Conservation (phyloP, 1,284 basidiomycete genomes). For the Amylostereum chailletii region DNA sequence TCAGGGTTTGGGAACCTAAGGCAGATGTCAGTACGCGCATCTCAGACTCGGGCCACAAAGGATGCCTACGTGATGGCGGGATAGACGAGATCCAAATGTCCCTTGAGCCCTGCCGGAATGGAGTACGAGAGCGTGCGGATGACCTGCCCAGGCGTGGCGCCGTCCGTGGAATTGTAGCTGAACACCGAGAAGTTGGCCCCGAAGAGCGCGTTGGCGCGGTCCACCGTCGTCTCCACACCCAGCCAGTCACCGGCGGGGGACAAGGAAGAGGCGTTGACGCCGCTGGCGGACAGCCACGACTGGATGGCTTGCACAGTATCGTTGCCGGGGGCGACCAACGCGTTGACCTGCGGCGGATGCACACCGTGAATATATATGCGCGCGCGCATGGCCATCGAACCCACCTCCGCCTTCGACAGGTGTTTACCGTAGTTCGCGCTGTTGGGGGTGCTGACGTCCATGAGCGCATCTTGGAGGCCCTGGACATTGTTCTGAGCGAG, state of each 20-base stretch:
- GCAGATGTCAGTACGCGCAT: slow-evolving; percentile 3
- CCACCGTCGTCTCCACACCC: slow-evolving; percentile 26
- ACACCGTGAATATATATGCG: neutral
- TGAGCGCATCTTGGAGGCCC: slow-evolving; percentile 20
- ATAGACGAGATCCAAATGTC: slow-evolving; percentile 30
- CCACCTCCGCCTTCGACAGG: slow-evolving; percentile 21
- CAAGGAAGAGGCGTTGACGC: slow-evolving; percentile 20
- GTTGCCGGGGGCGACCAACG: slow-evolving; percentile 25
- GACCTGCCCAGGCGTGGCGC: slow-evolving; percentile 15
- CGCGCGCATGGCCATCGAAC: slow-evolving; percentile 7
- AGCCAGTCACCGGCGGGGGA: slow-evolving; percentile 34
- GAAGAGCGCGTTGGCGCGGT: slow-evolving; percentile 29
- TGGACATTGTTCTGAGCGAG: slow-evolving; percentile 17
- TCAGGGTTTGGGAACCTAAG: neutral
- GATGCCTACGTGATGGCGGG: slow-evolving; percentile 26
- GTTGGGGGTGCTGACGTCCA: slow-evolving; percentile 22
- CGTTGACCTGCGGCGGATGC: slow-evolving; percentile 19
- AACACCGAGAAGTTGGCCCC: slow-evolving; percentile 31
- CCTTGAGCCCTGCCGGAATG: slow-evolving; percentile 26
- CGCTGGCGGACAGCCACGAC: slow-evolving; percentile 28
- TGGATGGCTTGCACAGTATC: slow-evolving; percentile 27
- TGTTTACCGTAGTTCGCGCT: slow-evolving; percentile 23
- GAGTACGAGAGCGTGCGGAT: slow-evolving; percentile 34
- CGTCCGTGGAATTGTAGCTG: slow-evolving; percentile 24
- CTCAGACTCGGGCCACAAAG: neutral